These are phyloP conservation scores for Pelagomonas calceolata DNA, from an alignment of 108 stramenopile species.

Conservation along the genomic window DNA sequence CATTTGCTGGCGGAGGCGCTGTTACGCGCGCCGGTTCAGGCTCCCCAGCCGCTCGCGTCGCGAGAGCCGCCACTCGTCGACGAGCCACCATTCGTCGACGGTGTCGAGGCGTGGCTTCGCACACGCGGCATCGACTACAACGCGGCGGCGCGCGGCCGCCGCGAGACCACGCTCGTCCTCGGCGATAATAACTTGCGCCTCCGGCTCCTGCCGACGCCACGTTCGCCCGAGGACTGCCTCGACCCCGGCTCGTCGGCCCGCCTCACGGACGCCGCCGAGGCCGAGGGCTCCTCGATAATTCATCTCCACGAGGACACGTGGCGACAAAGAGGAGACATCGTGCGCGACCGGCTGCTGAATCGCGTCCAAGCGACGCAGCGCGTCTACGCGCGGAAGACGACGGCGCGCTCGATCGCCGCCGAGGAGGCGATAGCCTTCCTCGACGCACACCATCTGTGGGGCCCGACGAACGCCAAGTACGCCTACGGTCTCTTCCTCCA, in stretches of 20 bases:
- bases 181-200: not conserved
- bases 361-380: slow-evolving; percentile 31
- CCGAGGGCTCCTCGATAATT: not conserved
- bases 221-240: not conserved
- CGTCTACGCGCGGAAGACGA: slow-evolving; percentile 49
- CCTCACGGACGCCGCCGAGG: not conserved
- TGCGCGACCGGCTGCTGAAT: slow-evolving; percentile 36
- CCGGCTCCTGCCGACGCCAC: not conserved
- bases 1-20: too few relatives aligned
- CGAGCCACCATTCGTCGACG: too few relatives aligned
- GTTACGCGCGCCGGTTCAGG: too few relatives aligned
- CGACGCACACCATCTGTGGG: slow-evolving; percentile 54
- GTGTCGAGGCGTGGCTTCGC: too few relatives aligned
- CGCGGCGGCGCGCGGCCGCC: too few relatives aligned
- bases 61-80: too few relatives aligned
- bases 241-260: not conserved
- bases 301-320: slow-evolving; percentile 64
- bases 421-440: slow-evolving; percentile 42
- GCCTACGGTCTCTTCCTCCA: slow-evolving; percentile 41
- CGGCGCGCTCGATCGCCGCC: slow-evolving; percentile 25
- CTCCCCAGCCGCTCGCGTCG: too few relatives aligned
- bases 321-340: slow-evolving; percentile 35
- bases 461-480: slow-evolving; percentile 44
- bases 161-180: too few relatives aligned
- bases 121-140: too few relatives aligned